Evolutionary conservation across 257 asterid species (phyloP).

Genomic region (Ehretia macrophylla): DNA sequence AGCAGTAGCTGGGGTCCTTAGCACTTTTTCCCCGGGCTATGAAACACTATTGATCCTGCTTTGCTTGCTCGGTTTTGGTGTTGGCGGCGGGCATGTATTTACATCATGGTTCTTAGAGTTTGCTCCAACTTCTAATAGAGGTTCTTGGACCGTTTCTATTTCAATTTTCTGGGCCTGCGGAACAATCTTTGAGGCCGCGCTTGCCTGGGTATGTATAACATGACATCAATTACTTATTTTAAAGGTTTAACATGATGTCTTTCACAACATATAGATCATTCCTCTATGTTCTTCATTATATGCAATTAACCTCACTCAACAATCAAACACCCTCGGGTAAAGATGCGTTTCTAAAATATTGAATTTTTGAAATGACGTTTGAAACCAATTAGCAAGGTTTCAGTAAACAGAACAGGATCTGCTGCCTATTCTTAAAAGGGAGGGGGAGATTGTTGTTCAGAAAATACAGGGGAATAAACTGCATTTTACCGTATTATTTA

Average conservation of each 20-base stretch:
- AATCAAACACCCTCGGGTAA: too few species aligned
- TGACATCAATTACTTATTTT: background rate
- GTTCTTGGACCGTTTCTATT: constrained; percentile 70
- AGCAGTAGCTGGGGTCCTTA: constrained; percentile 55
- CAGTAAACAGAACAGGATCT: too few species aligned
- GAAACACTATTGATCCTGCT: constrained; percentile 21
- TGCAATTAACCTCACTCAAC: too few species aligned
- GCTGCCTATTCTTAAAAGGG: too few species aligned
- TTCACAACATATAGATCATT: too few species aligned
- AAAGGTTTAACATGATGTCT: too few species aligned
- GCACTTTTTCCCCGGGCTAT: constrained; percentile 64
- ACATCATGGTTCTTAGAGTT: constrained; percentile 78
- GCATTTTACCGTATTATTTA: too few species aligned
- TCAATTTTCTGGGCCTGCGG: constrained; percentile 79
- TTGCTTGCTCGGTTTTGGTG: constrained; percentile 65
- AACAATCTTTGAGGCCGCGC: constrained; percentile 62
- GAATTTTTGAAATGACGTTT: too few species aligned
- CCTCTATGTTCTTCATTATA: background rate
- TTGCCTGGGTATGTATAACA: constrained; percentile 66
- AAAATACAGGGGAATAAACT: too few species aligned
- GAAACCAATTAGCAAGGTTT: too few species aligned
- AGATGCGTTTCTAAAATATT: too few species aligned
- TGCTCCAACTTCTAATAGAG: constrained; percentile 71
- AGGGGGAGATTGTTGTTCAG: too few species aligned
- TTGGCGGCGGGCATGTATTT: constrained; percentile 72